A percentile compares a stretch with the other conserved stretches of the same genome.
phyloP scores from a whole-genome alignment of 352 stramenopile species.

The Peronospora tabacina region DNA sequence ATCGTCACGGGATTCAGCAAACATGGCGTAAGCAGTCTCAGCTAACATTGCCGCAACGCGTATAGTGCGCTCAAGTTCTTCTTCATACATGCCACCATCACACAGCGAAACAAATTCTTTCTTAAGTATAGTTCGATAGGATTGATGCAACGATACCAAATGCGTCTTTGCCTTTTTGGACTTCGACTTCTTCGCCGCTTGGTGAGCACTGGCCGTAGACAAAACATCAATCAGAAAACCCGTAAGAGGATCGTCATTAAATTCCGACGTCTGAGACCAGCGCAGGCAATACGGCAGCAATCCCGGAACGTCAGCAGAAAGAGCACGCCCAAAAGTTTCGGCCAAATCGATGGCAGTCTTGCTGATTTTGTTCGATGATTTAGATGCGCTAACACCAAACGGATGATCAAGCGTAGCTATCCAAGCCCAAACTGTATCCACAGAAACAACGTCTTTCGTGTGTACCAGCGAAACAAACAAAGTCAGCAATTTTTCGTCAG shows the following conservation, averaged over 20 bases:
- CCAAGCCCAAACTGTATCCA: slow-evolving; percentile 40
- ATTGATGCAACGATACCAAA: slow-evolving; percentile 34
- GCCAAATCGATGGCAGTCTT: slow-evolving; percentile 26
- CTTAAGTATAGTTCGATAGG: slow-evolving; percentile 51
- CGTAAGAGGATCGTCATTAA: slow-evolving; percentile 39
- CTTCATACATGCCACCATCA: slow-evolving; percentile 22
- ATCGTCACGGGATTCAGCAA: slow-evolving; percentile 35
- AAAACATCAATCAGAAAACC: slow-evolving; percentile 58
- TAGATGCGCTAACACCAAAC: slow-evolving; percentile 29
- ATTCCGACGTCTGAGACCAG: slow-evolving; percentile 50
- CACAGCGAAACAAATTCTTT: slow-evolving; percentile 55
- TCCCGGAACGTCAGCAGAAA: slow-evolving; percentile 31
- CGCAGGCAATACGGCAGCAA: slow-evolving; percentile 53
- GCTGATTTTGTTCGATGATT: slow-evolving; percentile 4
- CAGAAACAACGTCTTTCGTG: slow-evolving; percentile 17
- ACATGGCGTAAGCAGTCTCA: slow-evolving; percentile 35
- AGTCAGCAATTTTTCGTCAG: slow-evolving; percentile 53
- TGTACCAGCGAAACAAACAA: slow-evolving; percentile 49
- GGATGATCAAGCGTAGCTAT: slow-evolving; percentile 48
- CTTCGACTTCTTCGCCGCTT: slow-evolving; percentile 27
- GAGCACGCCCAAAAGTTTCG: slow-evolving; percentile 34
- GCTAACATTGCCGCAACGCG: slow-evolving; percentile 47
- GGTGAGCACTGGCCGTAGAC: slow-evolving; percentile 30
- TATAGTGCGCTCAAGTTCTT: slow-evolving; percentile 19
- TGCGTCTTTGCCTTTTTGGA: slow-evolving; percentile 40